Evolutionary conservation across 257 asterid genomes (phyloP).

Genomic region (Nicotiana obtusifolia): DNA sequence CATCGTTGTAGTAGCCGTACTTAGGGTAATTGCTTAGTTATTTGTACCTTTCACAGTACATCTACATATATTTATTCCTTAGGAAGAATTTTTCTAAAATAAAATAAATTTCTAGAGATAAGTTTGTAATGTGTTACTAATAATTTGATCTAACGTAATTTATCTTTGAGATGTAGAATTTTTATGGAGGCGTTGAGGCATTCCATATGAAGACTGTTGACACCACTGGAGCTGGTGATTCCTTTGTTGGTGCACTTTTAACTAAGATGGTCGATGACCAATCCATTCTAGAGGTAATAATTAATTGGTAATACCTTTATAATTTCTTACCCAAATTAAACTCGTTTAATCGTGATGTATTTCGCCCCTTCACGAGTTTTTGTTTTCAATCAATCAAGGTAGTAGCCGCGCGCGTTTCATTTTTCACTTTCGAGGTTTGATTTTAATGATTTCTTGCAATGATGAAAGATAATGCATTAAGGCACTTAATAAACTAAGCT

Average conservation of each 20-base stretch:
- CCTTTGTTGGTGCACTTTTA: constrained; percentile 38
- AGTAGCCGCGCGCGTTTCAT: background rate
- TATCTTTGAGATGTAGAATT: constrained; percentile 11
- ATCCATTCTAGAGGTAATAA: constrained; percentile 25
- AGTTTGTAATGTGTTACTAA: background rate
- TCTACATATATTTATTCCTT: background rate
- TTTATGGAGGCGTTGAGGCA: constrained; percentile 29
- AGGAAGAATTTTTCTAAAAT: background rate
- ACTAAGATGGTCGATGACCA: constrained; percentile 32
- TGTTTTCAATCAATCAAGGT: background rate
- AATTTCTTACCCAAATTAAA: too few species aligned
- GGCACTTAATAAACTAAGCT: constrained; percentile 1
- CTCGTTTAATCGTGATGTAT: background rate
- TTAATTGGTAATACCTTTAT: background rate
- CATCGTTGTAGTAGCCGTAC: background rate
- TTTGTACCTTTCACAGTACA: background rate
- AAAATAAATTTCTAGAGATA: background rate
- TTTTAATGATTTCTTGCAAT: background rate
- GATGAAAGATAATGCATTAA: background rate
- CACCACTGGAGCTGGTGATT: constrained; percentile 42
- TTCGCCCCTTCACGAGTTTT: background rate
- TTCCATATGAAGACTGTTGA: constrained; percentile 35
- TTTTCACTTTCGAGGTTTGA: background rate
- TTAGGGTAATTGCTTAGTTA: background rate
- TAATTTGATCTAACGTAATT: background rate